Evolutionary conservation across 371 early-diverging fungal genomes (phyloP).

Genomic region (Phascolomyces articulosus): DNA sequence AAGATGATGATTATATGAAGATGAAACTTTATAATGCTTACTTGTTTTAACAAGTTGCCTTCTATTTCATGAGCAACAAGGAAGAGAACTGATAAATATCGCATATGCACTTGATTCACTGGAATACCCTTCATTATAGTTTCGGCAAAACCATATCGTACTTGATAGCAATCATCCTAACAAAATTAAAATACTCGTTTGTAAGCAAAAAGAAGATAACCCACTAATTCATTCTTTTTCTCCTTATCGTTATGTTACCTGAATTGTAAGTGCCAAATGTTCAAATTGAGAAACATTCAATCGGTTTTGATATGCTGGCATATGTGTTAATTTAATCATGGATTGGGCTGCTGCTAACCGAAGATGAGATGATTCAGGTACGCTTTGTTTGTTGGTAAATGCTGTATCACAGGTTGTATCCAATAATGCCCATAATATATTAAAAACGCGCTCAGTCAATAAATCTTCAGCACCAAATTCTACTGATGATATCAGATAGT

Average conservation of each 20-base stretch:
- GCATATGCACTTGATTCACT: constrained; percentile 58
- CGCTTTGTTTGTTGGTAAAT: constrained; percentile 26
- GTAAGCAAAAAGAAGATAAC: too few species aligned
- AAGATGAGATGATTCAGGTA: constrained; percentile 43
- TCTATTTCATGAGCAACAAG: constrained; percentile 91
- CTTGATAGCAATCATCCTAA: constrained; percentile 81
- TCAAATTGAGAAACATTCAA: constrained; percentile 59
- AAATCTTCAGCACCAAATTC: constrained; percentile 16
- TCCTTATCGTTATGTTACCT: constrained; percentile 37
- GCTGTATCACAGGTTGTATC: constrained; percentile 34
- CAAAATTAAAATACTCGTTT: constrained; percentile 7
- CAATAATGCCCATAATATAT: constrained; percentile 29
- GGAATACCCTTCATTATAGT: constrained; percentile 75
- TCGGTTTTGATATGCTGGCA: constrained; percentile 51
- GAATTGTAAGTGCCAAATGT: constrained; percentile 62
- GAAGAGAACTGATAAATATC: constrained; percentile 74
- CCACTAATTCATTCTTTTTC: too few species aligned
- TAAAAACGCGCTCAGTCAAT: constrained; percentile 21
- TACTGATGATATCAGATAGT: constrained; percentile 27
- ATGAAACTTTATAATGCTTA: constrained; percentile 3
- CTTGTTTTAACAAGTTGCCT: constrained; percentile 51
- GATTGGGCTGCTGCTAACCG: constrained; percentile 71
- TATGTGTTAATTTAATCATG: constrained; percentile 68
- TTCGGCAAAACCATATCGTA: constrained; percentile 76
- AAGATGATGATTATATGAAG: not conserved